Evolutionary conservation across 179 eudicot species (phyloP).

Genomic region (Pouteria campechiana): DNA sequence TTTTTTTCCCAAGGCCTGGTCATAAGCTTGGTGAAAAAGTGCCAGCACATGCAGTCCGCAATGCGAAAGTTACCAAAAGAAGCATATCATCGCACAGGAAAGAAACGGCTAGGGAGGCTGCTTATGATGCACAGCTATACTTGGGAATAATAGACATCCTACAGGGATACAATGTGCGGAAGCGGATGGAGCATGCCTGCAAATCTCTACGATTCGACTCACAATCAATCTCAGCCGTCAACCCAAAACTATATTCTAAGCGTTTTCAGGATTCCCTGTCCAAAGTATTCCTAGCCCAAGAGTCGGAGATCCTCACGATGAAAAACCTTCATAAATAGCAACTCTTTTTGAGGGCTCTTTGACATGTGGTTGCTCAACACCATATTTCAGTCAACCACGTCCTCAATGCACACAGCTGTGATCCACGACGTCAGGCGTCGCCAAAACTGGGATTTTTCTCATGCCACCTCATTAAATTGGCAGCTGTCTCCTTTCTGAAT

Average conservation of each 20-base stretch:
- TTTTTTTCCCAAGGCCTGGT: constrained; percentile 9
- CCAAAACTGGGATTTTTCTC: too few relatives aligned
- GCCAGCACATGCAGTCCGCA: constrained; percentile 26
- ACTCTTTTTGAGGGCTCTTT: too few relatives aligned
- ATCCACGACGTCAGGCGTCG: too few relatives aligned
- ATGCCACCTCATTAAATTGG: too few relatives aligned
- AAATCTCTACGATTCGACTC: constrained; percentile 33
- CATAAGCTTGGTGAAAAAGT: constrained; percentile 26
- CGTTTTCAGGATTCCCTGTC: constrained; percentile 35
- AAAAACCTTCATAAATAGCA: too few relatives aligned
- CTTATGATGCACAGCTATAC: constrained; percentile 19
- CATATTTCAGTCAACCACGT: too few relatives aligned
- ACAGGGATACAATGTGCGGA: constrained; percentile 33
- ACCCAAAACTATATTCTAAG: constrained; percentile 30
- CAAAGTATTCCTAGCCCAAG: constrained; percentile 26
- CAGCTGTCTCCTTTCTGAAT: too few relatives aligned
- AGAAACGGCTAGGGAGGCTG: constrained; percentile 7
- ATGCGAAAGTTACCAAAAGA: constrained; percentile 4
- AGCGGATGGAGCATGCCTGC: constrained; percentile 36
- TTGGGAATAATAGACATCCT: constrained; percentile 46
- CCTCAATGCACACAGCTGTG: too few relatives aligned
- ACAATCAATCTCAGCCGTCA: constrained; percentile 29
- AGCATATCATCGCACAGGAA: constrained; percentile 5
- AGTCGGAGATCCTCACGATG: too few relatives aligned
- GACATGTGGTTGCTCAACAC: too few relatives aligned